Evolutionary conservation across 371 early-diverging fungal species (phyloP), one percentile per base, ranked within the genome.

Genomic region (Choanephora cucurbitarum): DNA sequence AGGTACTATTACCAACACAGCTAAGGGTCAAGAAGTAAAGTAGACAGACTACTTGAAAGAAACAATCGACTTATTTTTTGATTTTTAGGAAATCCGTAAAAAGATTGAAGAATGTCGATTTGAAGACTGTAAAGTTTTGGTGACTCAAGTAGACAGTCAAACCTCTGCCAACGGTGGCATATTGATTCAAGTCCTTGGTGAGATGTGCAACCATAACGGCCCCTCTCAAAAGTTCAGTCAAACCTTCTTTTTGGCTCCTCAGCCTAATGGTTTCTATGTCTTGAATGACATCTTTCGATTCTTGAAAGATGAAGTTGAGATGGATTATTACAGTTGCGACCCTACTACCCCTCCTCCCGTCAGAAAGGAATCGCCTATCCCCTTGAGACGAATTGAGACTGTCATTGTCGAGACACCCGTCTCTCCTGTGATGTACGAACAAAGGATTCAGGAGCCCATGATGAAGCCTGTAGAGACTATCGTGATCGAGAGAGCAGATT

Each of bases 231-330:
- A 91, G 70, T 98, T 96, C 60, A 88, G 84, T 24, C 96, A 98
- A 70, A 95, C 96, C 28, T 97, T 98, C 75, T 90, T 94, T 66
- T 75, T 98, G 47, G 95, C 94, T 34, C 85, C 86, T 67, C 93
- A 95, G 68, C 90, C 90, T 19, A 85, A 85, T 51, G 96, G 97
- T 14, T 98, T 89, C 75, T 96, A 87, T 68, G 92, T 97, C 24
- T 73, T 91, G 70, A 97, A 96, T 70, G 97, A 97, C 70, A 93
- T 98, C 55, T 89, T 97, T 78, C 89, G 98, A 48, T 97, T 88
- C 79, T 69, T 96, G 58, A 90, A 89, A 70, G 97, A 96, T 23
- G 92, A 91, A 49, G 66, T 77, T 2, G 61, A 71, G 4, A 66
- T 77, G 56, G 81, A 81, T 56, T 75, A 78, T 31, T 57, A 77